Conservation (phyloP, 2,329 filamentous ascomycete genomes). For the Fusarium foetens region DNA sequence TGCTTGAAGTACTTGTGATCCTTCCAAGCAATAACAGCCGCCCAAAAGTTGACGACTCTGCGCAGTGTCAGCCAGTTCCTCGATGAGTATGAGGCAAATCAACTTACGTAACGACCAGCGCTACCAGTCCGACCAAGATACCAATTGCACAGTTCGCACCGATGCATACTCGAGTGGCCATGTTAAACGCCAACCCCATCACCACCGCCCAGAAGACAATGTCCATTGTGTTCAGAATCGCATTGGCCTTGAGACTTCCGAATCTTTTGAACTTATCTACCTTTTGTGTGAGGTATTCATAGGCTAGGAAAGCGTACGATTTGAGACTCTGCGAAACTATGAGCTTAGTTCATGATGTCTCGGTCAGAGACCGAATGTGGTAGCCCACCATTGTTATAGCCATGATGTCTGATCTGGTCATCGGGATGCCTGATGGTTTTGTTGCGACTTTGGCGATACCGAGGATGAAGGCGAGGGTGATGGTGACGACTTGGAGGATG, state of each 20-base stretch:
- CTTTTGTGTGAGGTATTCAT: conserved; percentile 41
- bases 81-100: rapidly evolving
- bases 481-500: neutral
- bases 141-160: conserved; percentile 28
- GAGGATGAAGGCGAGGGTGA: conserved; percentile 8
- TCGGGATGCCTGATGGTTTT: conserved; percentile 14
- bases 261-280: conserved; percentile 39
- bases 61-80: neutral
- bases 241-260: conserved; percentile 39
- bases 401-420: conserved; percentile 28
- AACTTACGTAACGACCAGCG: conserved; percentile 19
- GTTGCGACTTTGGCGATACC: conserved; percentile 26
- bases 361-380: rapidly evolving
- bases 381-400: conserved; percentile 35
- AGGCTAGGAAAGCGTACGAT: conserved; percentile 16
- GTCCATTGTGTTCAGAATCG: conserved; percentile 41
- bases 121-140: conserved; percentile 18
- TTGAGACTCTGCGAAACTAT: conserved; percentile 9
- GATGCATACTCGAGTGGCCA: conserved; percentile 15
- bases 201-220: conserved; percentile 44
- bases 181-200: conserved; percentile 35
- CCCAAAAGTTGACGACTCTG: conserved; percentile 13
- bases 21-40: conserved; percentile 19
- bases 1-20: conserved; percentile 8
- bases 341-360: too few relatives aligned